Evolutionary conservation across 768 basidiomycete species (phyloP), one percentile per base, ranked within the genome.

Genomic region (Pholiota microspora): DNA sequence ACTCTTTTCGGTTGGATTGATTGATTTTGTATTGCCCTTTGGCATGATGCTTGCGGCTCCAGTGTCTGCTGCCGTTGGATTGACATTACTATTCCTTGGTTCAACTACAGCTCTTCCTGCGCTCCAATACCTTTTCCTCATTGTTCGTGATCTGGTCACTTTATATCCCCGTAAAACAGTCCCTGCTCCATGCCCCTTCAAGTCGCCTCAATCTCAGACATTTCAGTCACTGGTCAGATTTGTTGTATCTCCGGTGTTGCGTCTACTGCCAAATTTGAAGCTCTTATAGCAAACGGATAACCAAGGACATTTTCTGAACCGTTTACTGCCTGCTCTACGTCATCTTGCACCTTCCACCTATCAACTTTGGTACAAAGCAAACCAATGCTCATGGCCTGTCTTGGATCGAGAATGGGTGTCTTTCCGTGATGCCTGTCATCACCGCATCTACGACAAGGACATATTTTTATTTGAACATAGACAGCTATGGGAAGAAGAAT

Each of bases 1-100:
- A 16, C 49, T 63, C 6, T 63, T 63, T 45, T 46, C 61, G 12
- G 53, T 49, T 2, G 62, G 62, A 3, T 29, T 63, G 10, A 54
- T 60, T 48, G 62, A 63, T 40, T 63, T 63, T 18, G 25, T 55
- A 16, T 54, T 53, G 5, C 50, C 53, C 4, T 40, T 61, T 23
- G 51, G 51, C 9, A 31, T 36, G 3, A 49, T 32, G 10, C 40
- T 61, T 7, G 36, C 53, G 2, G 54, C 61, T 24, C 48, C 59
- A 7, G 56, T 60, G 12, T 38, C 56, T 8, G 24, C 54, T 31
- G 51, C 45, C 1, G 40, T 60, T 13, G 53, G 53, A 2, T 27
- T 57, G 8, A 56, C 61, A 3, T 23, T 62, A 8, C 4, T 55
- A 7, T 62, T 62, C 42, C 46, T 62, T 8, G 25, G 54, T 9